phyloP scores from a whole-genome alignment of 768 basidiomycete species.

The Mycena haematopus region DNA sequence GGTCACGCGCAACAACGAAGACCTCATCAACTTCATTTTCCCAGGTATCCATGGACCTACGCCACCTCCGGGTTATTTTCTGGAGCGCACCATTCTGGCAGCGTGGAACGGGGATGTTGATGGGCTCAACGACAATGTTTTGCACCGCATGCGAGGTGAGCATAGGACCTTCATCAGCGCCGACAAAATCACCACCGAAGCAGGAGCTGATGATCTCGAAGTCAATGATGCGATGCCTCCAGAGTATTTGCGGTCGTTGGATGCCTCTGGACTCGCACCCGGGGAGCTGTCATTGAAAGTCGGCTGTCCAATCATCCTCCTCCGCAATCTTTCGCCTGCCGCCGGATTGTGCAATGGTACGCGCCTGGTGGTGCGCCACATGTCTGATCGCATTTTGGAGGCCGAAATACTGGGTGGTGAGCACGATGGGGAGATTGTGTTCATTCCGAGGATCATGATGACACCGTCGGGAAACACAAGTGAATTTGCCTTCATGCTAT shows the following conservation, averaged over 20 bases:
- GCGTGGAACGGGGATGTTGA: background rate
- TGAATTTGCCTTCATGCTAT: background rate
- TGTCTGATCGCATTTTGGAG: background rate
- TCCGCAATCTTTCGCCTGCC: background rate
- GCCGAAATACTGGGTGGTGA: background rate
- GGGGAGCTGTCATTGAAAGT: background rate
- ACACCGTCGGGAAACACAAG: background rate
- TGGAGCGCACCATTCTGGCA: background rate
- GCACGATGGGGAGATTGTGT: background rate
- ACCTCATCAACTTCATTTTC: background rate
- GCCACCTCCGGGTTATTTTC: background rate
- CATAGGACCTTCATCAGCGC: background rate
- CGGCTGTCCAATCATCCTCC: background rate
- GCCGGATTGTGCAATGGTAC: constrained; percentile 4
- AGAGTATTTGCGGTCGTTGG: background rate
- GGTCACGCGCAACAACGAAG: background rate
- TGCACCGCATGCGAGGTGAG: background rate
- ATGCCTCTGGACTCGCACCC: constrained; percentile 3
- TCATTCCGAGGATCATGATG: background rate
- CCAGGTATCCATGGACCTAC: background rate
- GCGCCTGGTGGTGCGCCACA: background rate
- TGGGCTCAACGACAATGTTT: background rate
- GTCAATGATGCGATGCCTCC: background rate
- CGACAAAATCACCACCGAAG: background rate
- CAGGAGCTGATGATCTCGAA: background rate